Conservation (phyloP, 2,329 filamentous ascomycete genomes). For the Westerdykella sp. region DNA sequence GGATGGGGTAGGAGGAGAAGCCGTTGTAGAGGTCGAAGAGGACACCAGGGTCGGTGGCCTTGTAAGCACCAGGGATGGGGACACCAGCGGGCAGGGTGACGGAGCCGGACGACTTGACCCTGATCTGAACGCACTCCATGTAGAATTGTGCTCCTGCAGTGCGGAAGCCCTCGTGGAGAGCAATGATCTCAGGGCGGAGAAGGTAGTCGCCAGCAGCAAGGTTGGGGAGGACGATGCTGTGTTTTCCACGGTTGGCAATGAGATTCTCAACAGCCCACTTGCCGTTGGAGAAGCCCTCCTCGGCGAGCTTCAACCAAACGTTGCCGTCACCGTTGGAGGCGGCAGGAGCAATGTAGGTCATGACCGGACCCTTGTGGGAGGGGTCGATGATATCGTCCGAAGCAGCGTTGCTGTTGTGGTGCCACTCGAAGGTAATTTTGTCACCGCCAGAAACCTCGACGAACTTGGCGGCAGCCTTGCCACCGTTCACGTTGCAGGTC, state of each 20-base stretch:
- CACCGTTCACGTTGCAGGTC: constrained; percentile 32
- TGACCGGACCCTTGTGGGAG: constrained; percentile 49
- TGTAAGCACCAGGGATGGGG: constrained; percentile 42
- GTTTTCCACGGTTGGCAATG: constrained; percentile 39
- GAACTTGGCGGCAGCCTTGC: constrained; percentile 33
- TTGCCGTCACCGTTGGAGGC: constrained; percentile 42
- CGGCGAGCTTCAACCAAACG: constrained; percentile 48
- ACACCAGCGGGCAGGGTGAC: constrained; percentile 37
- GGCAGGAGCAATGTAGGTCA: constrained; percentile 48
- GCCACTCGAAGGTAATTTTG: constrained; percentile 45
- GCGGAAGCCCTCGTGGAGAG: constrained; percentile 38
- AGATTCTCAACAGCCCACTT: constrained; percentile 39
- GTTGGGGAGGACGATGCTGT: constrained; percentile 39
- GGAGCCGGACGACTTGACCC: constrained; percentile 31
- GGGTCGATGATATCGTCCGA: constrained; percentile 48
- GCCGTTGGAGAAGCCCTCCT: constrained; percentile 33
- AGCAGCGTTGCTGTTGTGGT: constrained; percentile 42
- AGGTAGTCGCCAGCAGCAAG: constrained; percentile 40
- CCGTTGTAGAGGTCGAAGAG: constrained; percentile 39
- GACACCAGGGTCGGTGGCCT: constrained; percentile 35
- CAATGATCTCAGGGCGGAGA: constrained; percentile 42
- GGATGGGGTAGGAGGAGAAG: constrained; percentile 36
- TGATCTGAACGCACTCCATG: constrained; percentile 41
- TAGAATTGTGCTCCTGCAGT: constrained; percentile 41
- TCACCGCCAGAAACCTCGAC: constrained; percentile 46